Conservation (phyloP, 2,329 filamentous ascomycete species). For the Trichoderma sp. region DNA sequence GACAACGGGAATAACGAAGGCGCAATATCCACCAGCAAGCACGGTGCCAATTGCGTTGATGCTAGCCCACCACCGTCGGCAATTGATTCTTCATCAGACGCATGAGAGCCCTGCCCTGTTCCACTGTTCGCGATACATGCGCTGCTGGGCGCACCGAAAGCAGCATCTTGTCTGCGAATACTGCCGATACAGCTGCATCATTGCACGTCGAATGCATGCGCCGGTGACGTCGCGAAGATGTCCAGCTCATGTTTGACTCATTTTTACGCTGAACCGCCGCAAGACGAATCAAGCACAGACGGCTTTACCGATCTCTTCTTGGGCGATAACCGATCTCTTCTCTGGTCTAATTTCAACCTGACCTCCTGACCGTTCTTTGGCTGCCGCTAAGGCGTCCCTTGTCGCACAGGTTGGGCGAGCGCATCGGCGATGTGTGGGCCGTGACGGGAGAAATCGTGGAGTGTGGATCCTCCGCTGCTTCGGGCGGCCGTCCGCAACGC, state of each 20-base stretch:
- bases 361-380: conserved; percentile 25
- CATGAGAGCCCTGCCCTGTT: background rate
- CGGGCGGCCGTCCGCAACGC: conserved; percentile 23
- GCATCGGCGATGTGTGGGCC: conserved; percentile 23
- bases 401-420: background rate
- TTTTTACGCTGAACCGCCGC: background rate
- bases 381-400: conserved; percentile 15
- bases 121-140: background rate
- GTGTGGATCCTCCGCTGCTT: conserved; percentile 24
- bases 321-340: background rate
- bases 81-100: conserved; percentile 7
- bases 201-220: background rate
- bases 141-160: background rate
- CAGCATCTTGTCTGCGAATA: background rate
- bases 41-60: conserved; percentile 8
- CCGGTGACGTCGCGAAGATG: background rate
- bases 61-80: conserved; percentile 4
- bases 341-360: background rate
- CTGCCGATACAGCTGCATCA: background rate
- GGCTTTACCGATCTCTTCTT: conserved; percentile 13
- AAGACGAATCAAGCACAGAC: background rate
- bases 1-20: conserved; percentile 21
- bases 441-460: conserved; percentile 21
- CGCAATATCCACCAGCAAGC: conserved; percentile 6
- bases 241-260: background rate